Percentiles rank a stretch among this genome's conserved stretches.
Evolutionary conservation across 192 early-diverging fungal species (phyloP).

Genomic region (Umbelopsis ramanniana): DNA sequence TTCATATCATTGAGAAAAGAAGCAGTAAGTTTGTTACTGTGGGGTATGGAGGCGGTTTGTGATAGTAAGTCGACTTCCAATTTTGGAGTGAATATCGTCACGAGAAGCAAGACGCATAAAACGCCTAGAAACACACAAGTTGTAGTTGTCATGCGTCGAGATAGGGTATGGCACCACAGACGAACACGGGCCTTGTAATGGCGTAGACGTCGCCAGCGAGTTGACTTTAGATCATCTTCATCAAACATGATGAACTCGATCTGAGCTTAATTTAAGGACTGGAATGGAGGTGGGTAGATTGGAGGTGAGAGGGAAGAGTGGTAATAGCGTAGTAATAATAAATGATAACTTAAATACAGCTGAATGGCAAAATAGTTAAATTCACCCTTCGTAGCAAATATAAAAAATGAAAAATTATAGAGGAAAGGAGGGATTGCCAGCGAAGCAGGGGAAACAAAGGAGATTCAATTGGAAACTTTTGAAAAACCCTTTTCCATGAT

Average conservation of each 20-base stretch:
- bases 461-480: constrained; percentile 8
- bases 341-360: not conserved
- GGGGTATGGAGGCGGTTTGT: not conserved
- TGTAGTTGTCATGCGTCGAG: not conserved
- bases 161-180: not conserved
- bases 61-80: not conserved
- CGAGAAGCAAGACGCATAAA: not conserved
- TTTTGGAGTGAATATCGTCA: not conserved
- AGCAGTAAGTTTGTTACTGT: not conserved
- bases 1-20: not conserved
- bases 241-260: constrained; percentile 18
- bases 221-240: constrained; percentile 20
- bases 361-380: not conserved
- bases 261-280: not conserved
- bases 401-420: not conserved
- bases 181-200: constrained; percentile 13
- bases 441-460: constrained; percentile 16
- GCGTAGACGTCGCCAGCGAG: constrained; percentile 10
- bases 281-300: not conserved
- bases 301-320: not conserved
- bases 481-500: not conserved
- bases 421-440: not conserved
- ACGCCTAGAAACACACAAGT: not conserved
- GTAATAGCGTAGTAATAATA: not conserved
- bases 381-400: not conserved